Evolutionary conservation across 169 alveolate genomes (phyloP).

Genomic region (Miamiensis avidus): DNA sequence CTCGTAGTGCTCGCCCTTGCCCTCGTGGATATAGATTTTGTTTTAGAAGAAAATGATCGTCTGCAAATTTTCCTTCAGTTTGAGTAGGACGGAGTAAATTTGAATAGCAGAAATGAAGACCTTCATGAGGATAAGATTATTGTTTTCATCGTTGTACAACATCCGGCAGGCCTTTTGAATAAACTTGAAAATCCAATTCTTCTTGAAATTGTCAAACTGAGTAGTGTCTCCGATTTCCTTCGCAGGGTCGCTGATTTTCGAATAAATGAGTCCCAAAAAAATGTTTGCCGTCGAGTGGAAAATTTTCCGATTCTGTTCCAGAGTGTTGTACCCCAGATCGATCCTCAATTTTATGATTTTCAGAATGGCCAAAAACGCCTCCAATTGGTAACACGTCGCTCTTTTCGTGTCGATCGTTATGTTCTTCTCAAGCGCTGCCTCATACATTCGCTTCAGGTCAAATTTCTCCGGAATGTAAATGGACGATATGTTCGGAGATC

Average conservation of each 20-base stretch:
- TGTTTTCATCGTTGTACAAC: background rate
- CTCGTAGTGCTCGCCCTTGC: background rate
- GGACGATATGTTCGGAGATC: no score
- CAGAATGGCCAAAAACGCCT: conserved; percentile 23
- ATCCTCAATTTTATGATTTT: conserved; percentile 24
- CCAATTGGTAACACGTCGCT: conserved; percentile 11
- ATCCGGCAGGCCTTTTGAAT: background rate
- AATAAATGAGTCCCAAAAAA: conserved; percentile 5
- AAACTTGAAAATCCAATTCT: background rate
- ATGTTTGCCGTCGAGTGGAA: conserved; percentile 17
- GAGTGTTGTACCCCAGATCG: conserved; percentile 40
- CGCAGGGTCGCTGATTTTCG: background rate
- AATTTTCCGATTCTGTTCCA: conserved; percentile 25
- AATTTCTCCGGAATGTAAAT: conserved; percentile 17
- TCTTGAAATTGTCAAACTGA: background rate
- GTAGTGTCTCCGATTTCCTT: background rate
- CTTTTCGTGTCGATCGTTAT: background rate
- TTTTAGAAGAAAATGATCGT: no score
- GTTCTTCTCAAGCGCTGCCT: background rate
- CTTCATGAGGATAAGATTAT: background rate
- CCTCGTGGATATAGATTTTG: background rate
- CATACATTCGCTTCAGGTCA: background rate
- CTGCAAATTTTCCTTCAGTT: no score
- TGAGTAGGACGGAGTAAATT: background rate
- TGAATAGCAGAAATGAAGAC: background rate